Percentiles rank a stretch among this genome's conserved stretches.
Evolutionary conservation across 2,329 filamentous ascomycete genomes (phyloP).

Genomic region (Fonsecaea pugnacius): DNA sequence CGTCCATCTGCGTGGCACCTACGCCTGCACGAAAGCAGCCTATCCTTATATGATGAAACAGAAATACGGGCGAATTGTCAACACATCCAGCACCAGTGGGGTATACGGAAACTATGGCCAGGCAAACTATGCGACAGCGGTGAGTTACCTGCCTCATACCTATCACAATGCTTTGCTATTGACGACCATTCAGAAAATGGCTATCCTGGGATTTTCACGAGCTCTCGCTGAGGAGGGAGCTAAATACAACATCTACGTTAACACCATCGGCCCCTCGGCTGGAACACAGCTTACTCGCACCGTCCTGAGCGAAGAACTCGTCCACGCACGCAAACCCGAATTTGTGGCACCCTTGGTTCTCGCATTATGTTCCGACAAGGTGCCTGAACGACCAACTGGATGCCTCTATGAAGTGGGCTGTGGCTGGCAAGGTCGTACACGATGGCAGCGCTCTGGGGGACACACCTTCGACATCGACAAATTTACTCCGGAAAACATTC

Average conservation of each 20-base stretch:
- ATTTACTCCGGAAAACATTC: slow-evolving; percentile 82
- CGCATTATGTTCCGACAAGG: slow-evolving; percentile 82
- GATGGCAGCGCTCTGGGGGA: slow-evolving; percentile 91
- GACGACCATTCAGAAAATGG: slow-evolving; percentile 69
- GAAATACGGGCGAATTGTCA: slow-evolving; percentile 95
- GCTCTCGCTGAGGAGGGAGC: slow-evolving; percentile 88
- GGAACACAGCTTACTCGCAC: slow-evolving; percentile 93
- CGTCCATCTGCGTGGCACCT: slow-evolving; percentile 91
- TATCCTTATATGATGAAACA: slow-evolving; percentile 99
- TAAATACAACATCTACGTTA: slow-evolving; percentile 98
- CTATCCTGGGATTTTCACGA: slow-evolving; percentile 93
- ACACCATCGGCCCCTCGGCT: slow-evolving; percentile 97
- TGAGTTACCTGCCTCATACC: slow-evolving; percentile 51
- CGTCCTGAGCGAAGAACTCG: slow-evolving; percentile 94
- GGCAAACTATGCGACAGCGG: slow-evolving; percentile 91
- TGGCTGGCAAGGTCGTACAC: slow-evolving; percentile 87
- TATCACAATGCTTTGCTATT: background rate
- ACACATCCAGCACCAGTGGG: slow-evolving; percentile 94
- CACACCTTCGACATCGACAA: slow-evolving; percentile 87
- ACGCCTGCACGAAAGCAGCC: slow-evolving; percentile 94
- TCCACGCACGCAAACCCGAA: slow-evolving; percentile 98
- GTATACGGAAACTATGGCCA: slow-evolving; percentile 99
- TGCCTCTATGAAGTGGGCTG: slow-evolving; percentile 92
- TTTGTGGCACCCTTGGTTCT: slow-evolving; percentile 94
- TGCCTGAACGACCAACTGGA: slow-evolving; percentile 80